Base-by-base conservation (phyloP, 1,139 yeast genomes). In the Geotrichum phurueaensis region DNA sequence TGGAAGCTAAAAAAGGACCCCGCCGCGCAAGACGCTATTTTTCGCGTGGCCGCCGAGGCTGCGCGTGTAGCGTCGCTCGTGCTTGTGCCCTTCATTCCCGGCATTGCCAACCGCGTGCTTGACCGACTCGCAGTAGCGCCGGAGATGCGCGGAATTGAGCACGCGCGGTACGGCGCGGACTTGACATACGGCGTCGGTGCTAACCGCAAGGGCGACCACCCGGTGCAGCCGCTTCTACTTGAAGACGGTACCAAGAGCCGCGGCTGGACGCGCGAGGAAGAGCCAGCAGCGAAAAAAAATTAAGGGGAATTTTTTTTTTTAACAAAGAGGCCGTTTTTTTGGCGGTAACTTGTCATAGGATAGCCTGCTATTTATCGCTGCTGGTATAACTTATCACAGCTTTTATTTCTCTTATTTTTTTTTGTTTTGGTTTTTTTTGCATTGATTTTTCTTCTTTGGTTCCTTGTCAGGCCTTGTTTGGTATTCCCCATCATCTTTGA, bases 11-110 rank as follows among this genome's bases (percentile, higher is more conserved):
- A 63, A 53, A 51, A 62, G 25, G 60, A 59, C 13, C 73, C 73
- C 53, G 45, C 31, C n/a, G 50, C 47, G 15, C 76, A 77, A 49
- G 75, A 73, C 2, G 71, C 74, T 25, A 80, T 84, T 15, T 83
- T 91, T 1, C 84, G 80, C 63, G 71, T 82, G 27, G 87, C 89
- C 0, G 81, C 89, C 13, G 98, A 94, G 67, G 80, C 85, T 0
- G 79, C 85, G 18, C 79, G 99, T 63, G 81, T 89, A 0, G 71
- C 83, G 18, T 80, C 94, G 0, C 83, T 94, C 13, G 70, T 89
- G 49, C 78, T 88, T 31, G 83, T 81, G 62, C 90, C 97, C 1
- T 78, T 92, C 31, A 83, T 89, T 55, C 98, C 98, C 0, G 74
- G 76, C 1, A 76, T 89, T 56, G 74, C 96, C 0, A 65, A 68